Evolutionary conservation across 2,329 filamentous ascomycete species (phyloP).

Genomic region (Pestalotiopsis sp.): DNA sequence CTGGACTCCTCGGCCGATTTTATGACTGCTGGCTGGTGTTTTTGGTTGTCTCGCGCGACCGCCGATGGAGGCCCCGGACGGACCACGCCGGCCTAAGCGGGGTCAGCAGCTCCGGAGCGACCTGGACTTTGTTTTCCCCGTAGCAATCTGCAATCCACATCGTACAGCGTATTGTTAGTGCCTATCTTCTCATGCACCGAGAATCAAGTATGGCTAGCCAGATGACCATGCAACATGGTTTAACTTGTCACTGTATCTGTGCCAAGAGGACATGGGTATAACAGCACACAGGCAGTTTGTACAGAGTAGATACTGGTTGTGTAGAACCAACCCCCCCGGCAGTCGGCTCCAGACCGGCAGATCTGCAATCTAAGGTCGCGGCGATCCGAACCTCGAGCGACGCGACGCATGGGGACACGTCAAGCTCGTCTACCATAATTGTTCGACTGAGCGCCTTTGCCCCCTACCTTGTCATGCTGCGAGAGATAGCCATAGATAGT

Average conservation of each 20-base stretch:
- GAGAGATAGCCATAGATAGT: background rate
- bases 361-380: background rate
- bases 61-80: background rate
- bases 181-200: background rate
- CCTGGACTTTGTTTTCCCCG: background rate
- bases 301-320: background rate
- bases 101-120: background rate
- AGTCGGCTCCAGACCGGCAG: background rate
- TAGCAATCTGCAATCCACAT: background rate
- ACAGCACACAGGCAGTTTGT: background rate
- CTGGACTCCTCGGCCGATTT: background rate
- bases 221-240: background rate
- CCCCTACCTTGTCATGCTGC: background rate
- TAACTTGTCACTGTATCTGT: background rate
- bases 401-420: background rate
- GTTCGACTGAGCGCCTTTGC: background rate
- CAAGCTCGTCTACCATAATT: background rate
- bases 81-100: background rate
- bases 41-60: background rate
- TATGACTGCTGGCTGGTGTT: background rate
- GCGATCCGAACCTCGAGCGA: background rate
- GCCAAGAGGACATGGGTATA: background rate
- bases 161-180: background rate
- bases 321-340: background rate
- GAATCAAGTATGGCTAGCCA: background rate